These are phyloP conservation scores for Tolypocladium pustulatum DNA, from an alignment of 2,329 filamentous ascomycete genomes.

Conservation along the genomic window DNA sequence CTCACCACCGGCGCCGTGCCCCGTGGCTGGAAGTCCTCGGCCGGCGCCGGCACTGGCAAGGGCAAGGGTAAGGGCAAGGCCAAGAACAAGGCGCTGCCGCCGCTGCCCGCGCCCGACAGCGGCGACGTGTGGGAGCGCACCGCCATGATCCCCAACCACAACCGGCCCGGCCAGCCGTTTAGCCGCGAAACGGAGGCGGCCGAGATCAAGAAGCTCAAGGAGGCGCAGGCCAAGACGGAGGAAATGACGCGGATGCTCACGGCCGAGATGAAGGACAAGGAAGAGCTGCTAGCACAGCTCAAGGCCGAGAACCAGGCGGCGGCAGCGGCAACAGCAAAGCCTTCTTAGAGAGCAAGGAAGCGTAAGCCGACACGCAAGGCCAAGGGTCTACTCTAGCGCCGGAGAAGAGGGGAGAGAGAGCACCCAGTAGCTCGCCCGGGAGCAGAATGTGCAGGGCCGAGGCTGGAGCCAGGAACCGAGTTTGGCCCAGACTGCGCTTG, in stretches of 20 bases:
- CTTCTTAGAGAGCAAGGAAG: slow-evolving; percentile 14
- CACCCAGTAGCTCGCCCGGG: neutral
- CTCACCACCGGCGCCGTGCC: slow-evolving; percentile 63
- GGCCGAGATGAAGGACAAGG: slow-evolving; percentile 53
- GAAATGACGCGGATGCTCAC: slow-evolving; percentile 49
- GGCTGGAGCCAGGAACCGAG: neutral
- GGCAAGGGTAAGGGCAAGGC: slow-evolving; percentile 37
- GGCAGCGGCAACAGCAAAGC: slow-evolving; percentile 20
- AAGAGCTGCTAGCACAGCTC: slow-evolving; percentile 47
- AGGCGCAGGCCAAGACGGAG: slow-evolving; percentile 54
- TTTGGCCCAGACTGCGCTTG: neutral
- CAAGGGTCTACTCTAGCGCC: neutral
- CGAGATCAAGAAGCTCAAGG: slow-evolving; percentile 49
- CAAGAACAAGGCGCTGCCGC: slow-evolving; percentile 29
- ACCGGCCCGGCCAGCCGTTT: slow-evolving; percentile 60
- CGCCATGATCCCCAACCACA: slow-evolving; percentile 62
- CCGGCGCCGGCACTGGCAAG: neutral
- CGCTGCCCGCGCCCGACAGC: slow-evolving; percentile 23
- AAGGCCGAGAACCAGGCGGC: slow-evolving; percentile 50
- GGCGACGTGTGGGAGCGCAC: slow-evolving; percentile 54
- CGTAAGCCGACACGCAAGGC: slow-evolving; percentile 4
- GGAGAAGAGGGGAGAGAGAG: neutral
- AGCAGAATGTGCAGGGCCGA: neutral
- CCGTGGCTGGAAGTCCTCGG: slow-evolving; percentile 29
- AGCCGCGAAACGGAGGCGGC: slow-evolving; percentile 58